Evolutionary conservation across 306 rosid genomes (phyloP).

Genomic region (Carpinus viminea): DNA sequence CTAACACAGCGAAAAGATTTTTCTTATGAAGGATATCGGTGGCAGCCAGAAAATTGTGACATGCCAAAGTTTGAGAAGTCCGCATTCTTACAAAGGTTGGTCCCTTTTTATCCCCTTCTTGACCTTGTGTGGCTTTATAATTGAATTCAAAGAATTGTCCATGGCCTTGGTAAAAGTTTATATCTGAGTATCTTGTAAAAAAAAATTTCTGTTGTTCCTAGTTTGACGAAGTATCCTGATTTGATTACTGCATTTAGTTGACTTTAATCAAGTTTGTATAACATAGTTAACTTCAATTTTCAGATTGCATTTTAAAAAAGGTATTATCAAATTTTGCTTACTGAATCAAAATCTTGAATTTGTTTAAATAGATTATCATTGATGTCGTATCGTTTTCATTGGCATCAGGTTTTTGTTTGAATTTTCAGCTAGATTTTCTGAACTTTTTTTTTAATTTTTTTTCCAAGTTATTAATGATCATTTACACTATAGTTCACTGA

Average conservation of each 20-base stretch:
- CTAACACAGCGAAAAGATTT: conserved; percentile 72
- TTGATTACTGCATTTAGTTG: neutral
- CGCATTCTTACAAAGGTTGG: conserved; percentile 74
- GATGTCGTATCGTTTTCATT: neutral
- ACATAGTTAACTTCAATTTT: conserved; percentile 1
- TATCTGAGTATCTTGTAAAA: conserved; percentile 13
- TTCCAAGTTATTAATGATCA: neutral
- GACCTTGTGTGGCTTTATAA: conserved; percentile 8
- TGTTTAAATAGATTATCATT: neutral
- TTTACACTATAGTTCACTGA: neutral
- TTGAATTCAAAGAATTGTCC: neutral
- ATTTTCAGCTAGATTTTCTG: neutral
- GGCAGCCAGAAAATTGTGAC: conserved; percentile 79
- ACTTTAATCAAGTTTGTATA: neutral
- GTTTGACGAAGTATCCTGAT: neutral
- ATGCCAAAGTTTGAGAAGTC: conserved; percentile 69
- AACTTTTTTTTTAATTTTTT: neutral
- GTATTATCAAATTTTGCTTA: neutral
- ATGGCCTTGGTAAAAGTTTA: neutral
- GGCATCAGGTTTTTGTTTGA: neutral
- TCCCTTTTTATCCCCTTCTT: conserved; percentile 24
- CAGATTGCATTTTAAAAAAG: neutral
- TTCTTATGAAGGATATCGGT: conserved; percentile 77
- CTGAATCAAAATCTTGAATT: neutral
- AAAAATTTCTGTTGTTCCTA: conserved; percentile 6